phyloP scores from a whole-genome alignment of 1,139 yeast species.

The Taphrina sp. region DNA sequence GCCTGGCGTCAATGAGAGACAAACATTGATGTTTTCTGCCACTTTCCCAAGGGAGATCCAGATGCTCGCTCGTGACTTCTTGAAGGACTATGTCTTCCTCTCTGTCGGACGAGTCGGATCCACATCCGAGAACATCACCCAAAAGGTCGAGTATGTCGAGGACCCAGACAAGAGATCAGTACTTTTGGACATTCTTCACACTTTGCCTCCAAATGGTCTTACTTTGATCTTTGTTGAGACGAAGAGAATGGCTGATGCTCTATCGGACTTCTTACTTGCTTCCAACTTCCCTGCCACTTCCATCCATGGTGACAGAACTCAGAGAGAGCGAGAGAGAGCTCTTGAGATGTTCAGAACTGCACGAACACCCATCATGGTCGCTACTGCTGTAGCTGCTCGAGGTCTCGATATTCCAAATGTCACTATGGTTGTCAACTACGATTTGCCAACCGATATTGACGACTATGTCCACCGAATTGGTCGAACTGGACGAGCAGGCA shows the following conservation, averaged over 20 bases:
- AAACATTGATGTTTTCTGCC: constrained; percentile 97
- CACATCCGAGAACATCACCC: constrained; percentile 95
- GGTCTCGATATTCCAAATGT: constrained; percentile 99
- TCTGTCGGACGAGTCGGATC: constrained; percentile 99
- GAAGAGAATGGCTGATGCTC: constrained; percentile 95
- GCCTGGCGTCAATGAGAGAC: constrained; percentile 89
- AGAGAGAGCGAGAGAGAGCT: constrained; percentile 96
- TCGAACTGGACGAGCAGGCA: constrained; percentile 99
- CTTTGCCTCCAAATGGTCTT: constrained; percentile 69
- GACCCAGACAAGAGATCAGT: constrained; percentile 92
- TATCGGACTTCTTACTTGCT: constrained; percentile 85
- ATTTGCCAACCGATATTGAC: constrained; percentile 93
- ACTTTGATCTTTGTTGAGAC: constrained; percentile 96
- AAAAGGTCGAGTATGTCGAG: constrained; percentile 87
- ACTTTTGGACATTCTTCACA: constrained; percentile 79
- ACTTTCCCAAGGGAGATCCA: constrained; percentile 98
- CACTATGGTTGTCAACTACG: constrained; percentile 94
- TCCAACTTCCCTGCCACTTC: constrained; percentile 96
- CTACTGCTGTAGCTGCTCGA: constrained; percentile 98
- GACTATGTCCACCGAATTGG: constrained; percentile 99
- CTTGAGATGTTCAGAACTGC: constrained; percentile 84
- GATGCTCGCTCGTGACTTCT: constrained; percentile 93
- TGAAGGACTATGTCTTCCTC: constrained; percentile 90
- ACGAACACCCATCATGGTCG: constrained; percentile 86
- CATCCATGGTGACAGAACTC: constrained; percentile 98